Conservation (phyloP, 495 filamentous ascomycete genomes). For the Talaromyces proteolyticus region DNA sequence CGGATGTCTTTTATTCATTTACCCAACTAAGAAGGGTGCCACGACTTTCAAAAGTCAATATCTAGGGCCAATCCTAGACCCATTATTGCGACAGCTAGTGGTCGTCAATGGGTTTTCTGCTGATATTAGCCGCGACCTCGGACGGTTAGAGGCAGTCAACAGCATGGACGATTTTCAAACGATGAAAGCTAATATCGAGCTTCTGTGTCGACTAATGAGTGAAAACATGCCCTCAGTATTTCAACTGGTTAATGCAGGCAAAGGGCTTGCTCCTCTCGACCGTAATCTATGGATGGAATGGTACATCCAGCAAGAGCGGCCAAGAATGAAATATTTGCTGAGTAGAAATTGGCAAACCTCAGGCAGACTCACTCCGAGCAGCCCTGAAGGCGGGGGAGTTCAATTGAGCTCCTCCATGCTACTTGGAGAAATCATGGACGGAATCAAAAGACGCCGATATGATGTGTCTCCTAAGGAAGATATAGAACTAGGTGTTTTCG, state of each 20-base stretch:
- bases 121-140: conserved; percentile 51
- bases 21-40: conserved; percentile 60
- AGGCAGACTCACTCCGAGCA: conserved; percentile 16
- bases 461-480: conserved; percentile 38
- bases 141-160: conserved; percentile 51
- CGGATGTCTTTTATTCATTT: conserved; percentile 61
- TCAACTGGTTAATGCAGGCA: conserved; percentile 44
- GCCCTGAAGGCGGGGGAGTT: conserved; percentile 27
- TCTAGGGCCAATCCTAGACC: conserved; percentile 62
- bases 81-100: conserved; percentile 57
- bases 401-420: conserved; percentile 48
- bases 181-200: conserved; percentile 43
- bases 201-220: conserved; percentile 39
- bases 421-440: conserved; percentile 58
- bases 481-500: conserved; percentile 58
- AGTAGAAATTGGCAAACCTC: conserved; percentile 49
- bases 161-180: conserved; percentile 54
- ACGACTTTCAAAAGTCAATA: conserved; percentile 59
- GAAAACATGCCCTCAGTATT: conserved; percentile 39
- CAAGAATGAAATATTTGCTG: conserved; percentile 57
- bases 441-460: conserved; percentile 46
- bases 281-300: conserved; percentile 61
- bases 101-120: conserved; percentile 58
- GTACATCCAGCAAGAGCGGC: conserved; percentile 66
- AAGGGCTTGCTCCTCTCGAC: conserved; percentile 46